These are phyloP conservation scores for Endoconidiophora laricicola DNA, from an alignment of 2,329 filamentous ascomycete species.

Conservation along the genomic window DNA sequence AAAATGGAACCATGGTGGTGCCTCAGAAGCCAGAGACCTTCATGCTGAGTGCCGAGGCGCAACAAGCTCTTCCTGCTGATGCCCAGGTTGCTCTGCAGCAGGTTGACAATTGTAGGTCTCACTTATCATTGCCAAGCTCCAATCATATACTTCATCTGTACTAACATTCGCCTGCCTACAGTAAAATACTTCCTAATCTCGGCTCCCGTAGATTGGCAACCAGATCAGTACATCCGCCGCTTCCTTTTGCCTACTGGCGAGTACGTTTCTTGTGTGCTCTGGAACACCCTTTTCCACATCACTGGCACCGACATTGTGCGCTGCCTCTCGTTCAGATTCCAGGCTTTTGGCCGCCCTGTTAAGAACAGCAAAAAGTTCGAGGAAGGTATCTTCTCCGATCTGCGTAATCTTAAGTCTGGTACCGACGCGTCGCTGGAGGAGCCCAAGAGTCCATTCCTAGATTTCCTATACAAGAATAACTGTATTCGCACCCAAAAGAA, in stretches of 20 bases:
- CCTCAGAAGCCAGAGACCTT: slow-evolving; percentile 97
- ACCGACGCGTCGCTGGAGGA: slow-evolving; percentile 97
- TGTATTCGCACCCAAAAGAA: slow-evolving; percentile 99
- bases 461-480: slow-evolving; percentile 99
- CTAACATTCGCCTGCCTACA: slow-evolving; percentile 24
- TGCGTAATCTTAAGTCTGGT: slow-evolving; percentile 94
- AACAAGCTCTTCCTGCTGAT: slow-evolving; percentile 90
- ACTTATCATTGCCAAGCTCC: neutral
- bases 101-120: slow-evolving; percentile 76
- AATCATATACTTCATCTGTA: neutral
- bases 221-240: slow-evolving; percentile 88
- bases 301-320: slow-evolving; percentile 97
- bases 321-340: slow-evolving; percentile 94
- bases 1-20: slow-evolving; percentile 74
- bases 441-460: slow-evolving; percentile 93
- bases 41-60: slow-evolving; percentile 91
- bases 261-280: slow-evolving; percentile 96
- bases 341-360: slow-evolving; percentile 92
- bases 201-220: slow-evolving; percentile 92
- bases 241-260: slow-evolving; percentile 94
- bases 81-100: slow-evolving; percentile 94
- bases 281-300: slow-evolving; percentile 99
- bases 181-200: slow-evolving; percentile 99
- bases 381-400: slow-evolving; percentile 96
- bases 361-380: slow-evolving; percentile 99